Conservation (phyloP, 805 yeast species). For the Phaffomyces antillensis region DNA sequence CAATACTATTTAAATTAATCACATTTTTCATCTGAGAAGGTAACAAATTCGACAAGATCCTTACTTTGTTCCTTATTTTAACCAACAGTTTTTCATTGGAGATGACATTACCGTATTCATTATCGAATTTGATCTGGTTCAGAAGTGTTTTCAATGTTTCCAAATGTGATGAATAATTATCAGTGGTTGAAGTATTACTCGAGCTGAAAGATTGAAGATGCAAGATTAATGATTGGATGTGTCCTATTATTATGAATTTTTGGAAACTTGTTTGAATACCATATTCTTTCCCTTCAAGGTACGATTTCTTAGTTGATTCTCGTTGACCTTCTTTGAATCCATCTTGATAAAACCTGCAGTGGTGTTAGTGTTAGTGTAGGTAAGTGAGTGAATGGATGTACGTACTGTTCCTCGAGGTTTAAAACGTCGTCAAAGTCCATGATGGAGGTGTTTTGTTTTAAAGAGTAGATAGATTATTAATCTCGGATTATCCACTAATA, state of each 20-base stretch:
- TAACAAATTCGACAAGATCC: conserved; percentile 38
- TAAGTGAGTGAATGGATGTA: background rate
- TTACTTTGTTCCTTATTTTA: conserved; percentile 54
- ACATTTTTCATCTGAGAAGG: conserved; percentile 11
- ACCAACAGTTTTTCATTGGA: conserved; percentile 43
- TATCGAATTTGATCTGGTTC: conserved; percentile 30
- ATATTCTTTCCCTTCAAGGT: conserved; percentile 71
- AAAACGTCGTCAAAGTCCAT: conserved; percentile 47
- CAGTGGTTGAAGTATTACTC: no score
- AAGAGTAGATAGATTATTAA: background rate
- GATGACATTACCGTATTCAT: conserved; percentile 51
- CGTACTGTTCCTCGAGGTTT: conserved; percentile 48
- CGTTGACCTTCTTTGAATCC: conserved; percentile 69
- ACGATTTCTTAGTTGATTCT: conserved; percentile 53
- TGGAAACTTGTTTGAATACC: conserved; percentile 80
- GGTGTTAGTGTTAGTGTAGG: background rate
- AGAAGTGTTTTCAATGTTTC: conserved; percentile 24
- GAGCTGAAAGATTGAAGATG: no score
- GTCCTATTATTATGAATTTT: conserved; percentile 62
- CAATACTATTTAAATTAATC: conserved; percentile 12
- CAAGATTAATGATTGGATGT: conserved; percentile 16
- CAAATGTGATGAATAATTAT: conserved; percentile 12
- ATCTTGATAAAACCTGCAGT: conserved; percentile 44
- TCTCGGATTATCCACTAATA: no score
- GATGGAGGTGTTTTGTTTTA: background rate